phyloP scores from a whole-genome alignment of 306 rosid species.

The Prosopis cineraria region DNA sequence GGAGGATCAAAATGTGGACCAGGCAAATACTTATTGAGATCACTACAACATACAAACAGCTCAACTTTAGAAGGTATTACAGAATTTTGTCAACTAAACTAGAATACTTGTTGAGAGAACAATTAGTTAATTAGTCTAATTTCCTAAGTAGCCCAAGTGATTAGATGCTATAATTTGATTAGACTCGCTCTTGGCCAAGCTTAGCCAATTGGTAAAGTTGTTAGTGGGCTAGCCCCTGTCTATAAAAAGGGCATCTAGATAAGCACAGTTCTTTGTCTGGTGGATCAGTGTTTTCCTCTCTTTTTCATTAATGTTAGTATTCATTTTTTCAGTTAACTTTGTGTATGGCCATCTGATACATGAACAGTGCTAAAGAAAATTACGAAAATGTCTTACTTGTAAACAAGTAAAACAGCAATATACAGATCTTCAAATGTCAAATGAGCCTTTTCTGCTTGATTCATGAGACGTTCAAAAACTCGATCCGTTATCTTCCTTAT shows the following conservation, averaged over 20 bases:
- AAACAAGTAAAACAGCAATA: constrained; percentile 81
- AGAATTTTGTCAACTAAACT: constrained; percentile 13
- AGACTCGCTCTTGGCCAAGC: not conserved
- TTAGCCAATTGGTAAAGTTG: not conserved
- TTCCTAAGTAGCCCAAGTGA: not conserved
- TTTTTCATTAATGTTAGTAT: not conserved
- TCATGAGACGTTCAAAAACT: constrained; percentile 51
- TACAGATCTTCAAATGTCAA: constrained; percentile 79
- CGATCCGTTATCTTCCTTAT: constrained; percentile 64
- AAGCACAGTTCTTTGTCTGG: not conserved
- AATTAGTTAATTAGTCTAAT: not conserved
- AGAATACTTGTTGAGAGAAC: not conserved
- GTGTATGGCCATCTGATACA: not conserved
- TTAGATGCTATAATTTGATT: not conserved
- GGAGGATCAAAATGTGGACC: constrained; percentile 92
- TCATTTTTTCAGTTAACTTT: not conserved
- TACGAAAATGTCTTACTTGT: constrained; percentile 60
- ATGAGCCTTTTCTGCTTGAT: constrained; percentile 32
- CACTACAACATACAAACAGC: constrained; percentile 53
- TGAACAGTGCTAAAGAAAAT: not conserved
- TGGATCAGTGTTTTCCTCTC: not conserved
- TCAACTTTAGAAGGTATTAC: constrained; percentile 7
- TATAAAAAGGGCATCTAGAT: not conserved
- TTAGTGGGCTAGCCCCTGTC: not conserved
- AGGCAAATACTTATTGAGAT: constrained; percentile 77